A percentile compares a stretch with the other conserved stretches of the same genome.
These are phyloP conservation scores for Brasilioporus rufonigricans DNA, from an alignment of 768 basidiomycete genomes.

Conservation along the genomic window DNA sequence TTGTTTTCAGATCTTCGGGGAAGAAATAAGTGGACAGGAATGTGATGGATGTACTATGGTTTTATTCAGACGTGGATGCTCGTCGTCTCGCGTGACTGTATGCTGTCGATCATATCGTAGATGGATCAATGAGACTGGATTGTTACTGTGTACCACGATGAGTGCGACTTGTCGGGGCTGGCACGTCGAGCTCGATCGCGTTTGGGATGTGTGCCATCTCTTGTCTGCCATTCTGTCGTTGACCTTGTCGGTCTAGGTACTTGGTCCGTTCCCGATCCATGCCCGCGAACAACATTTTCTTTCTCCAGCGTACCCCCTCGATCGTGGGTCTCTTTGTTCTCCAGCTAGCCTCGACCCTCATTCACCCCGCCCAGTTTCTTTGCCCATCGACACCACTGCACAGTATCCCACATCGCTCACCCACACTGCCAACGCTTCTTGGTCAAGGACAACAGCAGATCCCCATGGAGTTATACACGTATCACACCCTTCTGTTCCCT, in stretches of 20 bases:
- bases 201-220: constrained; percentile 27
- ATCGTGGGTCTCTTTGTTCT: constrained; percentile 43
- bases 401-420: constrained; percentile 59
- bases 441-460: constrained; percentile 47
- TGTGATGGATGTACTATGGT: neutral
- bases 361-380: constrained; percentile 7
- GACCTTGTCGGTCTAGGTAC: constrained; percentile 43
- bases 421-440: constrained; percentile 45
- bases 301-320: constrained; percentile 72
- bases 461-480: constrained; percentile 51
- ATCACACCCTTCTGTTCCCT: constrained; percentile 66
- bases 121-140: neutral
- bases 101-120: neutral
- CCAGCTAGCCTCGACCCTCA: neutral
- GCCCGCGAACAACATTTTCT: constrained; percentile 81
- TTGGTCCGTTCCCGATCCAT: constrained; percentile 83
- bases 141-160: constrained; percentile 2
- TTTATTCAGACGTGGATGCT: neutral
- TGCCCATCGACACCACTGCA: constrained; percentile 8
- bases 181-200: constrained; percentile 24
- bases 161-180: constrained; percentile 12
- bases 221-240: neutral
- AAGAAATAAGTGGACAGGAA: constrained; percentile 52
- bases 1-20: constrained; percentile 55
- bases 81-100: constrained; percentile 7